phyloP scores from a whole-genome alignment of 1,284 basidiomycete species.

The Agaricales sp. region DNA sequence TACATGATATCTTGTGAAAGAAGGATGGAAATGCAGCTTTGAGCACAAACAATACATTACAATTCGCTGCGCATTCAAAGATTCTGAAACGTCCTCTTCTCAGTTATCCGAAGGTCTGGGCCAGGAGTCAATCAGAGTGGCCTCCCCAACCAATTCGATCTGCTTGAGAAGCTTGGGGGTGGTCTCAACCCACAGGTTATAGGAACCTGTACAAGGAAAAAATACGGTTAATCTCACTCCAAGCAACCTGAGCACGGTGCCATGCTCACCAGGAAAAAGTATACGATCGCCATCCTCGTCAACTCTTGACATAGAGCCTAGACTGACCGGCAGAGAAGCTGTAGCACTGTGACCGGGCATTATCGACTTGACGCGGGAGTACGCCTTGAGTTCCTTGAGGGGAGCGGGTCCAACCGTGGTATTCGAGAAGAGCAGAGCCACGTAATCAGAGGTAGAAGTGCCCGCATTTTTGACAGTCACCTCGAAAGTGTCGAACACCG shows the following conservation, averaged over 20 bases:
- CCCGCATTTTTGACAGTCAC: conserved; percentile 40
- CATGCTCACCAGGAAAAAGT: conserved; percentile 33
- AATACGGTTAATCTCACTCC: neutral
- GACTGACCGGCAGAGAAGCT: conserved; percentile 30
- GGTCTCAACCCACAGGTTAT: neutral
- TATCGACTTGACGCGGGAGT: conserved; percentile 33
- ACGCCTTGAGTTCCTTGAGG: conserved; percentile 43
- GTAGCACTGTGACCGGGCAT: conserved; percentile 23
- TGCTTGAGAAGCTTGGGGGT: too few species aligned
- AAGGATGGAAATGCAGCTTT: too few species aligned
- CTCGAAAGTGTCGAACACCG: conserved; percentile 35
- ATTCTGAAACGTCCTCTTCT: too few species aligned
- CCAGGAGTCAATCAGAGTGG: too few species aligned
- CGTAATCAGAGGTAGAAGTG: conserved; percentile 11
- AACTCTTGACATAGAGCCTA: conserved; percentile 39
- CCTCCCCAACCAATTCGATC: too few species aligned
- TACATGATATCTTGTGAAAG: too few species aligned
- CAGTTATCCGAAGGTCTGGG: too few species aligned
- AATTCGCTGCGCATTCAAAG: too few species aligned
- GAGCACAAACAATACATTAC: too few species aligned
- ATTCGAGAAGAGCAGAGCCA: neutral
- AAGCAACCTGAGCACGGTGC: neutral
- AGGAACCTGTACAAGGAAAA: neutral
- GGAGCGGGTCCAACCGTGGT: conserved; percentile 29
- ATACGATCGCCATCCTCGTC: conserved; percentile 36